Conservation (phyloP, 306 rosid genomes). For the Hippophae tibetana region DNA sequence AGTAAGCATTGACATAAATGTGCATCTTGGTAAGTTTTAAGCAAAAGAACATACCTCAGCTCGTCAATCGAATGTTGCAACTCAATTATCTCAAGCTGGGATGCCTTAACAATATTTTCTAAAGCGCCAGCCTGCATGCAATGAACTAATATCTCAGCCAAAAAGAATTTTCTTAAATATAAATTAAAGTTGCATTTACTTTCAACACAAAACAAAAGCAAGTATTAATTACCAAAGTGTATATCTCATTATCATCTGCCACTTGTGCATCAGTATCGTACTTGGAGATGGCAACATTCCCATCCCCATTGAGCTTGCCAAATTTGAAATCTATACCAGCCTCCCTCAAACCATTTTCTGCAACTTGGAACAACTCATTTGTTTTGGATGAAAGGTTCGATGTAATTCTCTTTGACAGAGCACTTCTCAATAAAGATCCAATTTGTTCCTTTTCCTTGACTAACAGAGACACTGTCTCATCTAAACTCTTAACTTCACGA, state of each 20-base stretch:
- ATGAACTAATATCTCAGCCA: conserved; percentile 22
- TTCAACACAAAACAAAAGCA: conserved; percentile 10
- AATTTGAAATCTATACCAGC: conserved; percentile 89
- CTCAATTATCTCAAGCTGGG: conserved; percentile 91
- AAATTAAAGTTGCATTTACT: conserved; percentile 5
- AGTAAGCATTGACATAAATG: too few relatives aligned
- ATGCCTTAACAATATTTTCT: conserved; percentile 85
- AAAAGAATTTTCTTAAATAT: conserved; percentile 2
- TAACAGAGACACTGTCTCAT: conserved; percentile 55
- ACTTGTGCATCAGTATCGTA: conserved; percentile 27
- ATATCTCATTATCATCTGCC: conserved; percentile 57
- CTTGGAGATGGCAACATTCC: conserved; percentile 25
- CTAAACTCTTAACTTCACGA: conserved; percentile 48
- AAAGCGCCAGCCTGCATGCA: conserved; percentile 75
- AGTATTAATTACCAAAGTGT: conserved; percentile 48
- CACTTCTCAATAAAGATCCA: conserved; percentile 83
- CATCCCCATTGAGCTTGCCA: conserved; percentile 58
- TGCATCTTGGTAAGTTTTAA: too few relatives aligned
- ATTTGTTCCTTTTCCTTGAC: conserved; percentile 82
- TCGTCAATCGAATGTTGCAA: conserved; percentile 40
- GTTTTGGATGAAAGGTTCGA: conserved; percentile 44
- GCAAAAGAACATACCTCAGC: too few relatives aligned
- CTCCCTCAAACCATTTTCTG: conserved; percentile 83
- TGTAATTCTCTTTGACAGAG: conserved; percentile 58
- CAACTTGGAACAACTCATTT: conserved; percentile 64